Percentiles rank a stretch among this genome's conserved stretches.
Conservation (phyloP, 2,329 filamentous ascomycete species). For the Diplodia sapinea region DNA sequence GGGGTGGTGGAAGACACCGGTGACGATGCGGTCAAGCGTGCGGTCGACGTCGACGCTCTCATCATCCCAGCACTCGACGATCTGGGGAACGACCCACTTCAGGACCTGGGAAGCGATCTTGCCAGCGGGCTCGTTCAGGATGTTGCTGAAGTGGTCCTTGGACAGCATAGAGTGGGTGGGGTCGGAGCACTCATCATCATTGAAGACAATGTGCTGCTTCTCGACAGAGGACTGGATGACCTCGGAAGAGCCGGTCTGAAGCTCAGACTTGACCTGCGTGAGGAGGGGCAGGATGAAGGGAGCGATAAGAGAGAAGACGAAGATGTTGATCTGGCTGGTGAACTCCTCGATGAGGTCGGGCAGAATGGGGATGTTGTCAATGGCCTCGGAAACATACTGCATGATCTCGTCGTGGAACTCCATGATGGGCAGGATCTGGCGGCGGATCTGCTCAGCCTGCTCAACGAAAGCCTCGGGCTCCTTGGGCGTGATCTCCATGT, state of each 20-base stretch:
- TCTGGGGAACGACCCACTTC: constrained; percentile 84
- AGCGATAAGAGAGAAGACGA: constrained; percentile 89
- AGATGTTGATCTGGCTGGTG: constrained; percentile 84
- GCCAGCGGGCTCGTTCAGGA: constrained; percentile 86
- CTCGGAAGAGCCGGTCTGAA: constrained; percentile 82
- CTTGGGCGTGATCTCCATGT: constrained; percentile 74
- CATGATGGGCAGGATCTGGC: constrained; percentile 86
- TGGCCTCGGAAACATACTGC: constrained; percentile 75
- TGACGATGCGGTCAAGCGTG: constrained; percentile 76
- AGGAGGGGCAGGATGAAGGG: constrained; percentile 88
- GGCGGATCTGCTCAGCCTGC: constrained; percentile 75
- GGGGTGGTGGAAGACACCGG: constrained; percentile 86
- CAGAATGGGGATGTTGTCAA: constrained; percentile 84
- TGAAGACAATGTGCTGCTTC: constrained; percentile 86
- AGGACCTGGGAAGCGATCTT: constrained; percentile 79
- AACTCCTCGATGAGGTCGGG: constrained; percentile 85
- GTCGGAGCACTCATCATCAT: constrained; percentile 75
- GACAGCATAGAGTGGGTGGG: constrained; percentile 96
- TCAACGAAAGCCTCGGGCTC: constrained; percentile 82
- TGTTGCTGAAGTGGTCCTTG: constrained; percentile 92
- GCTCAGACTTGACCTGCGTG: constrained; percentile 82
- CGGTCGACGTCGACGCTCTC: constrained; percentile 71
- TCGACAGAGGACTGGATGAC: constrained; percentile 84
- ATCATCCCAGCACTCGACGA: constrained; percentile 88
- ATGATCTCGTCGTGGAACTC: constrained; percentile 90